Conservation (phyloP, 768 basidiomycete species). For the Holtermannia corniformis region DNA sequence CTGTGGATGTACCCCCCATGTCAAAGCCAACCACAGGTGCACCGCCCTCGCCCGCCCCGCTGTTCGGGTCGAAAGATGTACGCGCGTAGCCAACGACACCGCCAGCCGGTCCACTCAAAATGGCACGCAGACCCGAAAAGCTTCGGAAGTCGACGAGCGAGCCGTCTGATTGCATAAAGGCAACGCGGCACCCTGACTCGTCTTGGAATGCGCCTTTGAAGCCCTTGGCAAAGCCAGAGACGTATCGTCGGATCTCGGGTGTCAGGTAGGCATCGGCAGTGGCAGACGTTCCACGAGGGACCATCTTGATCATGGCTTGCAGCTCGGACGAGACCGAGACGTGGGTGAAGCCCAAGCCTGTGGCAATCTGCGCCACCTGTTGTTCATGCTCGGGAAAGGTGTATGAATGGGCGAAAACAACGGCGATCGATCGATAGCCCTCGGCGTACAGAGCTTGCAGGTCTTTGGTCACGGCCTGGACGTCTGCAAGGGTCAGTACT, state of each 20-base stretch:
- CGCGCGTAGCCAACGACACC: constrained; percentile 89
- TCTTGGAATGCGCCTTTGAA: constrained; percentile 59
- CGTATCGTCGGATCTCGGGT: constrained; percentile 68
- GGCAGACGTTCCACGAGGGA: constrained; percentile 79
- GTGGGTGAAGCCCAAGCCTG: constrained; percentile 71
- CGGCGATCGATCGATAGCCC: constrained; percentile 54
- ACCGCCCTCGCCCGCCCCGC: too few relatives aligned
- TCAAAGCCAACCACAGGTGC: constrained; percentile 73
- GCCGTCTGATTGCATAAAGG: constrained; percentile 86
- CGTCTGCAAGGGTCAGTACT: constrained; percentile 46
- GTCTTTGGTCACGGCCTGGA: constrained; percentile 50
- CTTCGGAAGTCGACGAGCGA: neutral
- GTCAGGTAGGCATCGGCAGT: constrained; percentile 93
- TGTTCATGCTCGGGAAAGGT: constrained; percentile 79
- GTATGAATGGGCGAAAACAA: constrained; percentile 30
- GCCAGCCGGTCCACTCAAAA: constrained; percentile 58
- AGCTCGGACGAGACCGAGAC: constrained; percentile 66
- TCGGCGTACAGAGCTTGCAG: constrained; percentile 61
- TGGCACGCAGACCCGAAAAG: neutral
- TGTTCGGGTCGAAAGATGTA: constrained; percentile 74
- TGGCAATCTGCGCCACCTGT: constrained; percentile 61
- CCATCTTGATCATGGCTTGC: constrained; percentile 49
- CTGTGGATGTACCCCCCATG: constrained; percentile 71
- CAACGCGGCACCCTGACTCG: neutral
- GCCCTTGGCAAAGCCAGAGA: constrained; percentile 63